A percentile compares a stretch with the other conserved stretches of the same genome.
These are phyloP conservation scores for Yamadazyma taylorii DNA, from an alignment of 1,139 yeast genomes.

Conservation along the genomic window DNA sequence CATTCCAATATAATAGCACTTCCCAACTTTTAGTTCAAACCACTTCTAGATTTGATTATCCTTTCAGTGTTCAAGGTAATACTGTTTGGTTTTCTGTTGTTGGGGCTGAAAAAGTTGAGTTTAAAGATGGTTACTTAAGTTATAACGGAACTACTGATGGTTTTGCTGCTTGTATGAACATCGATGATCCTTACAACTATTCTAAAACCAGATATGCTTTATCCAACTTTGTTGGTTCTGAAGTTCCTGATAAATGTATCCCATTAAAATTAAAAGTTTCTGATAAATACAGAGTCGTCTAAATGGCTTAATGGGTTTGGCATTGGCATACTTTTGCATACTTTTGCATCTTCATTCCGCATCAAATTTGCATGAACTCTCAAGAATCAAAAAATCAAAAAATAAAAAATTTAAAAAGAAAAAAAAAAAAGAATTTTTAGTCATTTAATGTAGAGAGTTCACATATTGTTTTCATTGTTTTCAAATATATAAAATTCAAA, in stretches of 20 bases:
- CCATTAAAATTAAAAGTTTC: slow-evolving; percentile 21
- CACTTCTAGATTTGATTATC: slow-evolving; percentile 4
- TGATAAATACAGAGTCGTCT: background rate
- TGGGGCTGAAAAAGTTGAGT: slow-evolving; percentile 15
- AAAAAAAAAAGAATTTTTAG: no score
- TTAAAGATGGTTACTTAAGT: slow-evolving; percentile 24
- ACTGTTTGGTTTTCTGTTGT: slow-evolving; percentile 18
- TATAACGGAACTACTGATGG: slow-evolving; percentile 30
- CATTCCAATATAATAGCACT: slow-evolving; percentile 8
- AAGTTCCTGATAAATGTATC: slow-evolving; percentile 20
- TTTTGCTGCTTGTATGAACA: slow-evolving; percentile 43
- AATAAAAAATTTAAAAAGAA: background rate
- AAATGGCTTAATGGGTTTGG: background rate
- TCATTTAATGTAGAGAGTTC: no score
- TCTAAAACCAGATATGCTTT: slow-evolving; percentile 29
- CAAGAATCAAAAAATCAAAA: background rate
- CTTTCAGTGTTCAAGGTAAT: slow-evolving; percentile 9
- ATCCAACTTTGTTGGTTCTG: slow-evolving; percentile 13
- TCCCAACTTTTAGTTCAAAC: slow-evolving; percentile 2
- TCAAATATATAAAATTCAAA: no score
- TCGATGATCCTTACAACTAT: slow-evolving; percentile 44
- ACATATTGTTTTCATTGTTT: no score
- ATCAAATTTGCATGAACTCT: background rate
- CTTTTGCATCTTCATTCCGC: background rate
- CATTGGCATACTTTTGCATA: slow-evolving; percentile 1